Evolutionary conservation across 1,139 yeast genomes (phyloP).

Genomic region (Groenewaldozyma auringiensis): DNA sequence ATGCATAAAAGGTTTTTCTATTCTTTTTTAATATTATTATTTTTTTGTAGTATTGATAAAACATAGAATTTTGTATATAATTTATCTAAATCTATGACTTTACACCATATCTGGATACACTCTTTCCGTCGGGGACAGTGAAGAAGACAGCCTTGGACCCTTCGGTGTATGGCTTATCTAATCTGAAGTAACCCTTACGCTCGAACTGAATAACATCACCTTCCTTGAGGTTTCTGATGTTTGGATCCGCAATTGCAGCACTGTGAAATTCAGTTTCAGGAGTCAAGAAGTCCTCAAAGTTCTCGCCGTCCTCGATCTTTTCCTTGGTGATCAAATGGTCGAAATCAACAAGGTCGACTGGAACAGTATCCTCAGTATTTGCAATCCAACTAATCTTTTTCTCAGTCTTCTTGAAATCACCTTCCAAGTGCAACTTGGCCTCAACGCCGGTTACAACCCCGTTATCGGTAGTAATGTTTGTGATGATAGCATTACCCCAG

Average conservation of each 20-base stretch:
- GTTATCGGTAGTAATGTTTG: slow-evolving; percentile 53
- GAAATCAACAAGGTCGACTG: slow-evolving; percentile 79
- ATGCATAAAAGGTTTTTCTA: no score
- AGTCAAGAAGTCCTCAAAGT: slow-evolving; percentile 88
- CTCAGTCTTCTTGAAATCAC: slow-evolving; percentile 95
- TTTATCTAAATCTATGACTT: slow-evolving; percentile 26
- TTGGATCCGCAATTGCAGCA: slow-evolving; percentile 71
- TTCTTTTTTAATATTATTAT: no score
- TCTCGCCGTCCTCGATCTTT: slow-evolving; percentile 90
- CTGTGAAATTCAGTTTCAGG: slow-evolving; percentile 81
- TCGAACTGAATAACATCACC: slow-evolving; percentile 93
- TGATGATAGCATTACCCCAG: slow-evolving; percentile 92
- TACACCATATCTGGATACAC: slow-evolving; percentile 77
- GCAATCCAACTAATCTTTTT: slow-evolving; percentile 97
- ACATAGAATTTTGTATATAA: no score
- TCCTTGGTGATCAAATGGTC: slow-evolving; percentile 96
- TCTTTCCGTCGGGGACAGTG: slow-evolving; percentile 95
- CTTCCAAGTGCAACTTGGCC: slow-evolving; percentile 83
- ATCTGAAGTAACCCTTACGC: slow-evolving; percentile 92
- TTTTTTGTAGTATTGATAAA: no score
- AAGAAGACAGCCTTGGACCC: slow-evolving; percentile 60
- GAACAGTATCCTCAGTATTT: slow-evolving; percentile 56
- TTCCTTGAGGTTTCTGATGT: slow-evolving; percentile 63
- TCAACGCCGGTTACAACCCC: slow-evolving; percentile 57
- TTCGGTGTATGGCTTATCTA: slow-evolving; percentile 54